Evolutionary conservation across 768 basidiomycete species (phyloP).

Genomic region (Phylloporus arenicola): DNA sequence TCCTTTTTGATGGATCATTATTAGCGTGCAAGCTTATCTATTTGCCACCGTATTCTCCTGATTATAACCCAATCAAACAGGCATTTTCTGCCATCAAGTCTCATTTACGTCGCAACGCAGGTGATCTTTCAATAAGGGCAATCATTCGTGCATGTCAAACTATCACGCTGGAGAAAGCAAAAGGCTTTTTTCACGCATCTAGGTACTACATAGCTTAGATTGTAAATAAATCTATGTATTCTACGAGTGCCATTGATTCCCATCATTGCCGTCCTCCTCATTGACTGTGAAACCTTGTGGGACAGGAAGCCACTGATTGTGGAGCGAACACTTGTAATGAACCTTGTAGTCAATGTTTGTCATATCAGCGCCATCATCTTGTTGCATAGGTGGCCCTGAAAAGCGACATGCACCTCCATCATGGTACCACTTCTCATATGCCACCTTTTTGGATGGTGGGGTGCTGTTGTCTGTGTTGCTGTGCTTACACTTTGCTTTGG

Average conservation of each 20-base stretch:
- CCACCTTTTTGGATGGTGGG: neutral
- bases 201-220: neutral
- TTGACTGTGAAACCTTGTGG: neutral
- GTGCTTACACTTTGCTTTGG: neutral
- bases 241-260: neutral
- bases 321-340: no score
- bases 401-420: neutral
- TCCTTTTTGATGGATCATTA: neutral
- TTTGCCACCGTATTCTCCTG: constrained; percentile 26
- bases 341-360: no score
- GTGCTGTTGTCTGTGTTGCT: neutral
- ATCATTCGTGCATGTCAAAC: neutral
- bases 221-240: neutral
- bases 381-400: neutral
- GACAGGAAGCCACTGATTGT: no score
- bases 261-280: neutral
- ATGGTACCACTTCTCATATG: neutral
- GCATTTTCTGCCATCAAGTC: neutral
- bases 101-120: neutral
- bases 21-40: constrained; percentile 23
- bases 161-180: constrained; percentile 2
- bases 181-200: constrained; percentile 2
- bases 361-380: no score
- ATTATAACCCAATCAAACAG: constrained; percentile 28
- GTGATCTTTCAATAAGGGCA: neutral